These are phyloP conservation scores for Phalaenopsis aphrodite DNA, from an alignment of 106 monocot genomes.

Conservation along the genomic window DNA sequence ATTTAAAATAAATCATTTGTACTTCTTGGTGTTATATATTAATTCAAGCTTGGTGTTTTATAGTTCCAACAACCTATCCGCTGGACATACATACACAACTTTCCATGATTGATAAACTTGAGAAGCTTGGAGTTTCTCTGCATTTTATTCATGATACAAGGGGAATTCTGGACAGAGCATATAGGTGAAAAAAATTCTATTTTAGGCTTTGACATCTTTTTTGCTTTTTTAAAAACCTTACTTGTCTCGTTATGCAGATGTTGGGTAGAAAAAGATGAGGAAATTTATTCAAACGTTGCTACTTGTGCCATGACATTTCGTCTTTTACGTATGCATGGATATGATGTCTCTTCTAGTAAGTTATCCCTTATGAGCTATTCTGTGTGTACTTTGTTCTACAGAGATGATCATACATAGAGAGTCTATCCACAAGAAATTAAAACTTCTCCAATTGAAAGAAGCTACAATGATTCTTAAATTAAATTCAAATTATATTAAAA, in stretches of 20 bases:
- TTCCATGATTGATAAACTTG: constrained; percentile 50
- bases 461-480: too few relatives aligned
- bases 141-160: constrained; percentile 56
- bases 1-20: background rate
- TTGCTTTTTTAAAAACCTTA: constrained; percentile 15
- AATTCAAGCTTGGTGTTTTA: background rate
- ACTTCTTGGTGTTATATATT: background rate
- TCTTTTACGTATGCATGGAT: constrained; percentile 77
- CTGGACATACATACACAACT: constrained; percentile 40
- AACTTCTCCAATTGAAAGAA: too few relatives aligned
- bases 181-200: constrained; percentile 41
- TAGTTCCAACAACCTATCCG: constrained; percentile 80
- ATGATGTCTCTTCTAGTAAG: constrained; percentile 67
- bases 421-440: too few relatives aligned
- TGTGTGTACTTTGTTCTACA: background rate
- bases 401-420: background rate
- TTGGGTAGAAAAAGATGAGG: constrained; percentile 72
- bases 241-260: constrained; percentile 31
- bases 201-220: background rate
- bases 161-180: constrained; percentile 52
- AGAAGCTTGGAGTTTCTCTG: constrained; percentile 55
- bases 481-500: too few relatives aligned
- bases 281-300: constrained; percentile 44
- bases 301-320: constrained; percentile 84
- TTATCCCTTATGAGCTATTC: background rate